These are phyloP conservation scores for Podila epicladia DNA, from an alignment of 192 early-diverging fungal genomes.

Conservation along the genomic window DNA sequence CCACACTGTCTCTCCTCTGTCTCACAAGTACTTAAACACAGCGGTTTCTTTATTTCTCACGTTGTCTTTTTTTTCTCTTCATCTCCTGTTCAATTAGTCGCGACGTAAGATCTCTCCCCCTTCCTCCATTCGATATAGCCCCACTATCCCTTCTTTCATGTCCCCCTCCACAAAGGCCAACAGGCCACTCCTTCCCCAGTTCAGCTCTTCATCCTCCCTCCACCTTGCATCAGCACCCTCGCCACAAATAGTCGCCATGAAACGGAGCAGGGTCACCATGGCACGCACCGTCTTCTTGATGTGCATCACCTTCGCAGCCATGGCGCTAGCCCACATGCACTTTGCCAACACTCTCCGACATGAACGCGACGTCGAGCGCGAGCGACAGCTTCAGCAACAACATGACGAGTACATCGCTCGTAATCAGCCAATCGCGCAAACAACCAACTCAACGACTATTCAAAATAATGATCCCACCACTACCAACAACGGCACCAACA, in stretches of 20 bases:
- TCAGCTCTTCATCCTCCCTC: background rate
- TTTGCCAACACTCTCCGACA: constrained; percentile 14
- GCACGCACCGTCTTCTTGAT: constrained; percentile 23
- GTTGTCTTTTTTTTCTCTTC: background rate
- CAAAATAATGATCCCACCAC: background rate
- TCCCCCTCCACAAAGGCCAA: constrained; percentile 6
- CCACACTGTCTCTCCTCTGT: no score
- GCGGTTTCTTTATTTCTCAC: background rate
- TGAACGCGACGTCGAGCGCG: background rate
- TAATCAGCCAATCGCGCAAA: background rate
- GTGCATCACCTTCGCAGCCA: constrained; percentile 24
- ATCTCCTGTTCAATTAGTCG: background rate
- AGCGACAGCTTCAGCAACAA: background rate
- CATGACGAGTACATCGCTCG: background rate
- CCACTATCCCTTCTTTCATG: background rate
- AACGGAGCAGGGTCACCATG: constrained; percentile 14
- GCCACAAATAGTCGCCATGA: background rate
- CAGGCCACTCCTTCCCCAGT: constrained; percentile 7
- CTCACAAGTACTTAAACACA: no score
- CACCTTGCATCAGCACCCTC: background rate
- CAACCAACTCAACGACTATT: background rate
- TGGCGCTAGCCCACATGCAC: constrained; percentile 33
- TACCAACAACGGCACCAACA: background rate
- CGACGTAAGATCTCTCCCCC: background rate
- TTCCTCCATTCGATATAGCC: background rate